A percentile compares a stretch with the other conserved stretches of the same genome.
Evolutionary conservation across 2,329 filamentous ascomycete species (phyloP).

Genomic region (Beauveria bassiana): DNA sequence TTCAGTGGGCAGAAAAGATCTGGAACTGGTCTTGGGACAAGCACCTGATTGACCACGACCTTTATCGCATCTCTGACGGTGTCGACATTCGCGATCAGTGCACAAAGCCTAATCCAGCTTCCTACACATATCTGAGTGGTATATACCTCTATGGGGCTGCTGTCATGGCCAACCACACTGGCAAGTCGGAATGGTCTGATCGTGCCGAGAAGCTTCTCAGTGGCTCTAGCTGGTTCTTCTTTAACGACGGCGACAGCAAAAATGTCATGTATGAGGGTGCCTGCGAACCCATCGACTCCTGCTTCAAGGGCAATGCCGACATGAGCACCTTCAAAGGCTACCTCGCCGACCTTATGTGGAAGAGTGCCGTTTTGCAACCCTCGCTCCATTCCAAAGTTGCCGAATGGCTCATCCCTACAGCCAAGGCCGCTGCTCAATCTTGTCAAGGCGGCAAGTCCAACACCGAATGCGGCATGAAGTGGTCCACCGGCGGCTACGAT

Average conservation of each 20-base stretch:
- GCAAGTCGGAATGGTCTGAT: constrained; percentile 43
- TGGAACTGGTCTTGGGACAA: constrained; percentile 56
- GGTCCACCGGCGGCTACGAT: constrained; percentile 53
- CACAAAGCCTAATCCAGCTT: constrained; percentile 40
- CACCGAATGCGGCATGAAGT: constrained; percentile 52
- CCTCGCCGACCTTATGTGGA: constrained; percentile 56
- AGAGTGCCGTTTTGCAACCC: constrained; percentile 48
- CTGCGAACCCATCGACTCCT: constrained; percentile 52
- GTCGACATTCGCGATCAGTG: constrained; percentile 49
- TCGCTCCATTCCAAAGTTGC: constrained; percentile 41
- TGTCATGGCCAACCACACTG: constrained; percentile 54
- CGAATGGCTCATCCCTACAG: constrained; percentile 41
- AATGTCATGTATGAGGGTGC: constrained; percentile 58
- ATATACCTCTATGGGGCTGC: constrained; percentile 59
- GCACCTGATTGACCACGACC: constrained; percentile 46
- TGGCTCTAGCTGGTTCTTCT: constrained; percentile 48
- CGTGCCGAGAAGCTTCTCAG: constrained; percentile 45
- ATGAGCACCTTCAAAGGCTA: constrained; percentile 64
- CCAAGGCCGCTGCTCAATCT: constrained; percentile 45
- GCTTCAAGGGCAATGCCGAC: constrained; percentile 43
- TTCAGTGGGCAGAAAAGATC: constrained; percentile 58
- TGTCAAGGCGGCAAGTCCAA: constrained; percentile 49
- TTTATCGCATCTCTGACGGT: constrained; percentile 54
- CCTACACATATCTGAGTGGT: constrained; percentile 60
- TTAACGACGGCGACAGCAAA: constrained; percentile 41